Conservation (phyloP, 805 yeast genomes). For the Tanozyma kutaoensis region DNA sequence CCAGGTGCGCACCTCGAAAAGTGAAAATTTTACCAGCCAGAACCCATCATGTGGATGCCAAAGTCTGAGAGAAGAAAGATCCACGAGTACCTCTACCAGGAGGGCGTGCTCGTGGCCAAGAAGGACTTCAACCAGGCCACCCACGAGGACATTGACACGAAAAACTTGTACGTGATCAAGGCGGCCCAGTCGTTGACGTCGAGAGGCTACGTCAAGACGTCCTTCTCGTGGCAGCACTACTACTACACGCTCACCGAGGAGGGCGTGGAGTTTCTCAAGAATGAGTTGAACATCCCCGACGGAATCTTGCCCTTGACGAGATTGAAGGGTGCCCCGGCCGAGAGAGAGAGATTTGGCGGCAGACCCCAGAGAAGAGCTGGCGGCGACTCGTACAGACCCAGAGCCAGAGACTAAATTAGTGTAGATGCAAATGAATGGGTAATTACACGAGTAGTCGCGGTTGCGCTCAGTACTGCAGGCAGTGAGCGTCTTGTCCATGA, state of each 20-base stretch:
- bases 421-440: slow-evolving; percentile 1
- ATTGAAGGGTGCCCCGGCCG: slow-evolving; percentile 88
- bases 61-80: slow-evolving; percentile 99
- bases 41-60: slow-evolving; percentile 84
- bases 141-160: slow-evolving; percentile 97
- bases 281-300: slow-evolving; percentile 97
- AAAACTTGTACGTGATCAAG: slow-evolving; percentile 94
- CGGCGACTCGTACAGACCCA: slow-evolving; percentile 46
- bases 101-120: slow-evolving; percentile 99
- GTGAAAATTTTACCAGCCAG: no score
- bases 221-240: slow-evolving; percentile 99
- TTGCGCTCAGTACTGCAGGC: slow-evolving; percentile 2
- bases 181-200: slow-evolving; percentile 99
- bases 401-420: slow-evolving; percentile 34
- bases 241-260: slow-evolving; percentile 99
- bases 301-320: slow-evolving; percentile 97
- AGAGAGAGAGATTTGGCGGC: slow-evolving; percentile 37
- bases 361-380: slow-evolving; percentile 30
- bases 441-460: slow-evolving; percentile 2
- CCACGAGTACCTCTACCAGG: slow-evolving; percentile 98
- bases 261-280: slow-evolving; percentile 97
- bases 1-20: no score
- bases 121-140: slow-evolving; percentile 95
- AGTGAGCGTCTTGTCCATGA: slow-evolving; percentile 3
- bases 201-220: slow-evolving; percentile 98